Evolutionary conservation across 495 filamentous ascomycete species (phyloP).

Genomic region (Sphaerosporella brunnea): DNA sequence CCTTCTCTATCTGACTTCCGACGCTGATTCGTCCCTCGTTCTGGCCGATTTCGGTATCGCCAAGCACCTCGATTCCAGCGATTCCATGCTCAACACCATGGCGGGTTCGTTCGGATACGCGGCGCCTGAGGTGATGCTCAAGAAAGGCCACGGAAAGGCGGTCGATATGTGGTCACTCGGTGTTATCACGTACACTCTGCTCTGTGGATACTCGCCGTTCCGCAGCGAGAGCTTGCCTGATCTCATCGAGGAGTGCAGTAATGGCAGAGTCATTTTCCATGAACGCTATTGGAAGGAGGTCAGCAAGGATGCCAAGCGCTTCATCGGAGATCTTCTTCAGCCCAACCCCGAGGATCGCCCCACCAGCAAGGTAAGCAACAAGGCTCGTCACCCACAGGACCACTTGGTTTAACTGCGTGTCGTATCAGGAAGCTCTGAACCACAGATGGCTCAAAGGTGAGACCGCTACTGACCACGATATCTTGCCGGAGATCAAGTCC

Average conservation of each 20-base stretch:
- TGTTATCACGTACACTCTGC: slow-evolving; percentile 97
- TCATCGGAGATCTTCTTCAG: slow-evolving; percentile 69
- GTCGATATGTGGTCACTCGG: slow-evolving; percentile 99
- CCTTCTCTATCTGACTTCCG: slow-evolving; percentile 73
- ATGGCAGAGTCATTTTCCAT: slow-evolving; percentile 85
- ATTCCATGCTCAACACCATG: slow-evolving; percentile 93
- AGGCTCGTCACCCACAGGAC: no score
- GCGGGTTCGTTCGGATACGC: slow-evolving; percentile 97
- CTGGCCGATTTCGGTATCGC: slow-evolving; percentile 97
- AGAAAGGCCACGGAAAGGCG: slow-evolving; percentile 93
- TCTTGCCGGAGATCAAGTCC: slow-evolving; percentile 90
- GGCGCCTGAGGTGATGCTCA: slow-evolving; percentile 95
- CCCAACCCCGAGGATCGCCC: slow-evolving; percentile 59
- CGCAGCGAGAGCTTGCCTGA: slow-evolving; percentile 83
- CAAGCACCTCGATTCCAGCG: slow-evolving; percentile 84
- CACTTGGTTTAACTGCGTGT: no score
- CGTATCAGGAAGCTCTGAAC: slow-evolving; percentile 50
- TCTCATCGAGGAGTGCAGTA: slow-evolving; percentile 85
- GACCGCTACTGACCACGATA: slow-evolving; percentile 80
- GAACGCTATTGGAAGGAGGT: slow-evolving; percentile 98
- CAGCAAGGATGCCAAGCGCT: slow-evolving; percentile 86
- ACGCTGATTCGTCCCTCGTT: slow-evolving; percentile 63
- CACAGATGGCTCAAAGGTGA: slow-evolving; percentile 85
- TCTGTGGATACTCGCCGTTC: slow-evolving; percentile 97
- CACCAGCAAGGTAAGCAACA: slow-evolving; percentile 47